Conservation (phyloP, 768 basidiomycete genomes). For the Hypholoma sublateritium region DNA sequence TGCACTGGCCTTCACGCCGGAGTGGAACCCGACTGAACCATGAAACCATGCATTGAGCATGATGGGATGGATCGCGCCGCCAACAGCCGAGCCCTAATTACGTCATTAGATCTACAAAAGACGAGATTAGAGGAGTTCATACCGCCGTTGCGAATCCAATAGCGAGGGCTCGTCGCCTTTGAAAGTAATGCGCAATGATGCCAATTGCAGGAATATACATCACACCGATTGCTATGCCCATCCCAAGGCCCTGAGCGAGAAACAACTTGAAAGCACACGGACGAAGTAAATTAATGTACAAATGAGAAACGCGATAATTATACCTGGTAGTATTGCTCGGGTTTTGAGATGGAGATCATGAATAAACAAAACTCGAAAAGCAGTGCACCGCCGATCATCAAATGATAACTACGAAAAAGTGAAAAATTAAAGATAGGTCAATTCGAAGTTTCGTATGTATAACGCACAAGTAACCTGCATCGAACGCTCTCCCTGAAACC, state of each 20-base stretch:
- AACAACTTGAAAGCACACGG: conserved; percentile 36
- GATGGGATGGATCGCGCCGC: conserved; percentile 61
- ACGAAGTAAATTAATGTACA: conserved; percentile 17
- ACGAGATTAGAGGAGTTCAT: background rate
- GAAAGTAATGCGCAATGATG: conserved; percentile 39
- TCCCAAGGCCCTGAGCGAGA: conserved; percentile 44
- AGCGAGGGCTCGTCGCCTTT: conserved; percentile 30
- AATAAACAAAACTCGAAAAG: conserved; percentile 47
- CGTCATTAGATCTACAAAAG: background rate
- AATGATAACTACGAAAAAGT: conserved; percentile 32
- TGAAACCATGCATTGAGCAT: conserved; percentile 57
- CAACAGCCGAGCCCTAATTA: conserved; percentile 49
- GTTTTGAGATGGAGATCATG: conserved; percentile 43
- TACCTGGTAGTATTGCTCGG: conserved; percentile 40
- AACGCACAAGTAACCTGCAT: conserved; percentile 27
- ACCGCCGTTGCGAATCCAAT: conserved; percentile 36
- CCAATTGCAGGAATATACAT: conserved; percentile 47
- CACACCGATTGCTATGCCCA: conserved; percentile 52
- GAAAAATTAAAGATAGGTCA: background rate
- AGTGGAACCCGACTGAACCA: conserved; percentile 49
- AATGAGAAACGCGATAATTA: background rate
- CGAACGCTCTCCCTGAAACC: conserved; percentile 24
- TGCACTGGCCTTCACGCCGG: conserved; percentile 50
- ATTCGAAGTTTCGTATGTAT: background rate
- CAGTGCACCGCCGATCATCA: conserved; percentile 44